A percentile compares a stretch with the other conserved stretches of the same genome.
Evolutionary conservation across 179 eudicot species (phyloP).

Genomic region (Beta corolliflora): DNA sequence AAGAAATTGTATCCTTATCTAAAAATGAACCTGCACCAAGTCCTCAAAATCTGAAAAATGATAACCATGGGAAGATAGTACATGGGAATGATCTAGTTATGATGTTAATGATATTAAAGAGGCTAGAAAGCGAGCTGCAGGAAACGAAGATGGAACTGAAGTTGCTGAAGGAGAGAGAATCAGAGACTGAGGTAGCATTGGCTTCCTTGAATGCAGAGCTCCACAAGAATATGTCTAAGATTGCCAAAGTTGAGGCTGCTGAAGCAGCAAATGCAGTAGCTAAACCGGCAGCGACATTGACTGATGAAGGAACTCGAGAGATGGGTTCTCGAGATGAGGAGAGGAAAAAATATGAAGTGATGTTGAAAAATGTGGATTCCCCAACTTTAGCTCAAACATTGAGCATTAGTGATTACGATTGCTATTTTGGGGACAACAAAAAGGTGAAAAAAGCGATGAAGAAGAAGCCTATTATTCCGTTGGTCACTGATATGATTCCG

Average conservation of each 20-base stretch:
- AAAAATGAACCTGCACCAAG: neutral
- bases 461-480: slow-evolving; percentile 47
- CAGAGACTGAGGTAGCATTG: slow-evolving; percentile 69
- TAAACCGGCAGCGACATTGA: slow-evolving; percentile 6
- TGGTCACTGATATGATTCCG: slow-evolving; percentile 37
- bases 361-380: slow-evolving; percentile 33
- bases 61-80: slow-evolving; percentile 22
- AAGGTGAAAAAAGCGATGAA: slow-evolving; percentile 24
- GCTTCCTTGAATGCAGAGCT: slow-evolving; percentile 82
- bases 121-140: slow-evolving; percentile 62
- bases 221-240: slow-evolving; percentile 75
- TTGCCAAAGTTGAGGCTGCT: slow-evolving; percentile 61
- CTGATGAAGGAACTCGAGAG: slow-evolving; percentile 25
- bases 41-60: slow-evolving; percentile 26
- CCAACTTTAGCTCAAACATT: slow-evolving; percentile 42
- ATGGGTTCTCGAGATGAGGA: slow-evolving; percentile 11
- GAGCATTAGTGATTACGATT: slow-evolving; percentile 36
- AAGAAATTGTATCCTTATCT: neutral
- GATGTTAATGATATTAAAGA: slow-evolving; percentile 45
- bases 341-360: slow-evolving; percentile 23
- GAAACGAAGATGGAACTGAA: slow-evolving; percentile 72
- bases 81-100: slow-evolving; percentile 37
- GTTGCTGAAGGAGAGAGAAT: slow-evolving; percentile 61
- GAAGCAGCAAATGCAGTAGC: slow-evolving; percentile 43
- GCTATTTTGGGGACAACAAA: slow-evolving; percentile 24